Evolutionary conservation across 208 protist genomes (phyloP).

Genomic region (Trypanosoma platydactyli): DNA sequence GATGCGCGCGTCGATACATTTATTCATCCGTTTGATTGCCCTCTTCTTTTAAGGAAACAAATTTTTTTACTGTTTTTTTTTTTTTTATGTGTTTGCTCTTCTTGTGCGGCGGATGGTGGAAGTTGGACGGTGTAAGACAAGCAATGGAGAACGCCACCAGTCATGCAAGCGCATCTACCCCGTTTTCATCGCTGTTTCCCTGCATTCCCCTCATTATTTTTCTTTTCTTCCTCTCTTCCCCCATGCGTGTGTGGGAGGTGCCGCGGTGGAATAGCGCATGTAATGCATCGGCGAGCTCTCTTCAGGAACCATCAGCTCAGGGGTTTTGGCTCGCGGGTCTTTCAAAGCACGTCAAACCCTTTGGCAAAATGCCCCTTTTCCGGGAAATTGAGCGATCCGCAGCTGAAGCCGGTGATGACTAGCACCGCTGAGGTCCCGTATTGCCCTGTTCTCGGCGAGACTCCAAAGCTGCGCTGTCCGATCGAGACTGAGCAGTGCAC

Average conservation of each 20-base stretch:
- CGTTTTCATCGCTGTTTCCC: too few relatives aligned
- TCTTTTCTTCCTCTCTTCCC: background rate
- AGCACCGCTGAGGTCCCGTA: background rate
- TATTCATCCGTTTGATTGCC: too few relatives aligned
- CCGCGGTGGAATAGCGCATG: background rate
- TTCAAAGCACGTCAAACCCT: constrained; percentile 28
- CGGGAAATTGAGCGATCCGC: constrained; percentile 13
- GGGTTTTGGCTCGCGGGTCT: constrained; percentile 21
- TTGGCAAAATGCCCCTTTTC: constrained; percentile 61
- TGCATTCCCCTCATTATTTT: background rate
- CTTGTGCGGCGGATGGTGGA: too few relatives aligned
- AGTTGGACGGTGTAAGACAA: too few relatives aligned
- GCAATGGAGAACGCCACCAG: too few relatives aligned
- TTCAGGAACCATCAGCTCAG: constrained; percentile 25
- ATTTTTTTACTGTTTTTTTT: too few relatives aligned
- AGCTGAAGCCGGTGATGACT: constrained; percentile 6
- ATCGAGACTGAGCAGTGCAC: constrained; percentile 39
- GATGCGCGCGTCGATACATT: too few relatives aligned
- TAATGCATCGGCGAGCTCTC: constrained; percentile 34
- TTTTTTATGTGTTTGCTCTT: too few relatives aligned
- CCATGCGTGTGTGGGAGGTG: background rate
- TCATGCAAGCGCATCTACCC: too few relatives aligned
- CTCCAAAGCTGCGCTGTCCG: constrained; percentile 47
- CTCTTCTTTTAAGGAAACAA: too few relatives aligned
- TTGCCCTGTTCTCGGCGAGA: constrained; percentile 61